These are phyloP conservation scores for Colletotrichum godetiae DNA, from an alignment of 2,329 filamentous ascomycete genomes.

Conservation along the genomic window DNA sequence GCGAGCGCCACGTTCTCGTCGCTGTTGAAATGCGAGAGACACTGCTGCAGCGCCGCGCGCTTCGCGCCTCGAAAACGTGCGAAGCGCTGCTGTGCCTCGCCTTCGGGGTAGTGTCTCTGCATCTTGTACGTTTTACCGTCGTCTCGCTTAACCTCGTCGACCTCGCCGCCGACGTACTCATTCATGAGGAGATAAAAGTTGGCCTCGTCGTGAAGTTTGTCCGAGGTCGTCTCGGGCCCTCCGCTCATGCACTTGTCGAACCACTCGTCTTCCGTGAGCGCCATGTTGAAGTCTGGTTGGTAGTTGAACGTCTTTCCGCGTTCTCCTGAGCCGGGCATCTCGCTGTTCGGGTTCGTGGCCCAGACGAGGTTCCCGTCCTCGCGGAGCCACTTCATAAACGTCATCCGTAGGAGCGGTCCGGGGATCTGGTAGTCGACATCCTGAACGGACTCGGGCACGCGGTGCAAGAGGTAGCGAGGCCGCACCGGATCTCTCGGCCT, in stretches of 20 bases:
- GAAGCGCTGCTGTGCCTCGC: constrained; percentile 42
- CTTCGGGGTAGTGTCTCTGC: constrained; percentile 31
- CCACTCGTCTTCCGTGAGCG: constrained; percentile 45
- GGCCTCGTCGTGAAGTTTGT: constrained; percentile 24
- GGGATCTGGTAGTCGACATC: constrained; percentile 42
- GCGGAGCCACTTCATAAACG: constrained; percentile 32
- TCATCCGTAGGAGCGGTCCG: constrained; percentile 10
- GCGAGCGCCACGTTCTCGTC: constrained; percentile 50
- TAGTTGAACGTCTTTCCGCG: constrained; percentile 9
- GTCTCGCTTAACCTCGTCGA: constrained; percentile 7
- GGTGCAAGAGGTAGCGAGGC: constrained; percentile 33
- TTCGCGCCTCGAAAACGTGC: constrained; percentile 53
- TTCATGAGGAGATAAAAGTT: constrained; percentile 30
- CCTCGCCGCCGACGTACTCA: constrained; percentile 36
- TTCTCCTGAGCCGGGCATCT: constrained; percentile 15
- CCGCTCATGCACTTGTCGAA: constrained; percentile 48
- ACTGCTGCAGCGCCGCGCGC: constrained; percentile 58
- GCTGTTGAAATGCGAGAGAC: constrained; percentile 51
- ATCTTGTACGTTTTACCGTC: constrained; percentile 2
- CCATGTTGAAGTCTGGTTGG: constrained; percentile 44
- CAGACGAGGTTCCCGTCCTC: constrained; percentile 32
- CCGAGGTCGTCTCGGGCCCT: constrained; percentile 35
- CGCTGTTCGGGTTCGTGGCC: neutral
- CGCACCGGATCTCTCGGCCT: neutral
- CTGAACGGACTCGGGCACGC: constrained; percentile 37